Percentiles rank a stretch among this genome's conserved stretches.
Conservation (phyloP, 2,329 filamentous ascomycete genomes). For the Aureobasidium subglaciale region DNA sequence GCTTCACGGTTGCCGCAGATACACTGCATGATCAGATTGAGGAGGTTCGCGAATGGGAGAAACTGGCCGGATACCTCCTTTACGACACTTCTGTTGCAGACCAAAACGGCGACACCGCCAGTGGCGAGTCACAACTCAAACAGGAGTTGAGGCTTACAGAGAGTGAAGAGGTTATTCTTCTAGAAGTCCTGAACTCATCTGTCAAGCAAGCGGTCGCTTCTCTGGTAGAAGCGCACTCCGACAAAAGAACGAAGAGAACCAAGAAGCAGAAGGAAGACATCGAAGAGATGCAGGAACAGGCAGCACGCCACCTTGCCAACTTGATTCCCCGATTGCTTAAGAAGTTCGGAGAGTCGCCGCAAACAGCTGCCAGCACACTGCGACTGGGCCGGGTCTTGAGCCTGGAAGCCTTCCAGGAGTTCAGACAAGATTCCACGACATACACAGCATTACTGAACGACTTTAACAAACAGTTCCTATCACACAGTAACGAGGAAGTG, state of each 20-base stretch:
- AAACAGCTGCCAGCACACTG: conserved; percentile 78
- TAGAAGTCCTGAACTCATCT: conserved; percentile 78
- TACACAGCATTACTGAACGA: conserved; percentile 81
- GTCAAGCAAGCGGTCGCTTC: conserved; percentile 68
- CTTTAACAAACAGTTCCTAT: conserved; percentile 85
- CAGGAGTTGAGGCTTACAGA: conserved; percentile 65
- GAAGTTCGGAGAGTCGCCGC: conserved; percentile 86
- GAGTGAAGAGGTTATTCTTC: conserved; percentile 73
- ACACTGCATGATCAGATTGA: conserved; percentile 75
- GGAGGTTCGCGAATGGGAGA: conserved; percentile 80
- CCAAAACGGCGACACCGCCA: conserved; percentile 50
- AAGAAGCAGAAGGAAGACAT: conserved; percentile 56
- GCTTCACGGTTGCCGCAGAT: conserved; percentile 79
- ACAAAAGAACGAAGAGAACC: conserved; percentile 49
- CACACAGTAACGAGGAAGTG: conserved; percentile 82
- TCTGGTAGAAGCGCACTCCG: conserved; percentile 53
- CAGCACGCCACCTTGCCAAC: conserved; percentile 67
- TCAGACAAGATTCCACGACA: conserved; percentile 75
- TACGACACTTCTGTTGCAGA: conserved; percentile 69
- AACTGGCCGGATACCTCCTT: conserved; percentile 79
- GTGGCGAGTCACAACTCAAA: conserved; percentile 59
- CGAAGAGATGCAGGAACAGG: conserved; percentile 66
- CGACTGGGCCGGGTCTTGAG: conserved; percentile 81
- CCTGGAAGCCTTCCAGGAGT: conserved; percentile 77
- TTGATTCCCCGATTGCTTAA: conserved; percentile 80